These are phyloP conservation scores for Boletus rubescentipes DNA, from an alignment of 768 basidiomycete genomes.

Conservation along the genomic window DNA sequence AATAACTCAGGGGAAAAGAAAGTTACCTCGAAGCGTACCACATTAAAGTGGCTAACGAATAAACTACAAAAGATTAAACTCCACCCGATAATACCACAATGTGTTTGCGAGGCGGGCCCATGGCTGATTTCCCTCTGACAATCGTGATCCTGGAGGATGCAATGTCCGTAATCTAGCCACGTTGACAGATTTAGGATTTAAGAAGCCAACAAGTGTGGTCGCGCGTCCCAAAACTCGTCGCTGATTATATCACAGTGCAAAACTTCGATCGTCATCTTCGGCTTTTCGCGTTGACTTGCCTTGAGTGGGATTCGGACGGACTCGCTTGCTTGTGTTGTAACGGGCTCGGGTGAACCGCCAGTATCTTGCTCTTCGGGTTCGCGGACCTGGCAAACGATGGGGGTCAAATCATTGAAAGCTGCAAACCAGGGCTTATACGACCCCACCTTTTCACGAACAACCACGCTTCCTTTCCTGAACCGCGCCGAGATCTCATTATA, in stretches of 20 bases:
- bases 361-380: conserved; percentile 5
- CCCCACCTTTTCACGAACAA: conserved; percentile 65
- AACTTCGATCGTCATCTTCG: conserved; percentile 50
- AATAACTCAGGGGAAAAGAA: too few relatives aligned
- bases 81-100: too few relatives aligned
- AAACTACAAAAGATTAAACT: too few relatives aligned
- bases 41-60: too few relatives aligned
- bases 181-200: neutral
- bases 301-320: conserved; percentile 17
- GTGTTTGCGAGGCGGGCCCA: too few relatives aligned
- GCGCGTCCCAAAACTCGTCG: conserved; percentile 73
- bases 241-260: conserved; percentile 84
- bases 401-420: neutral
- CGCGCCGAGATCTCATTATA: conserved; percentile 74
- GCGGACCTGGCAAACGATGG: neutral
- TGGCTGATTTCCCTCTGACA: too few relatives aligned
- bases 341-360: neutral
- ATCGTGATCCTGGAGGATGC: too few relatives aligned
- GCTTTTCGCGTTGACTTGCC: conserved; percentile 35
- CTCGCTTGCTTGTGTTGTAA: neutral
- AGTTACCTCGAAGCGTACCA: too few relatives aligned
- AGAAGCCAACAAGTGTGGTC: conserved; percentile 49
- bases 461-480: conserved; percentile 82
- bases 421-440: neutral
- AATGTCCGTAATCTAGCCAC: neutral